These are phyloP conservation scores for Panicum virgatum DNA, from an alignment of 202 grass and related monocot genomes.

Conservation along the genomic window DNA sequence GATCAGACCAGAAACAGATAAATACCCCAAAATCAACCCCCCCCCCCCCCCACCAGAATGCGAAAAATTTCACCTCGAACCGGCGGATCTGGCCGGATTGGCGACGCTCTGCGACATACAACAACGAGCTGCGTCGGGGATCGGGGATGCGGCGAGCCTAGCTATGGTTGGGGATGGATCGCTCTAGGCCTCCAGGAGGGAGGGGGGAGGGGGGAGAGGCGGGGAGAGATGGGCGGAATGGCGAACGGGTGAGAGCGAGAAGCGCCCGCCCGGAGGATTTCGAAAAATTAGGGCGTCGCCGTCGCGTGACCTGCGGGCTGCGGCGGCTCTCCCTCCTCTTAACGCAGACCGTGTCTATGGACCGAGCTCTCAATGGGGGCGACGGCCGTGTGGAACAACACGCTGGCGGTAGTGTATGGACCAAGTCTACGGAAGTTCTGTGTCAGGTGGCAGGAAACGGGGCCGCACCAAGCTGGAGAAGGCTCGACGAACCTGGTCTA, in stretches of 20 bases:
- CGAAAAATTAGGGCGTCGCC: conserved; percentile 51
- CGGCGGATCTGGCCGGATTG: conserved; percentile 19
- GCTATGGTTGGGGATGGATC: conserved; percentile 39
- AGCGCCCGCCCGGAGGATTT: conserved; percentile 50
- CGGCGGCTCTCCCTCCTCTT: neutral
- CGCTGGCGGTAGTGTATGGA: neutral
- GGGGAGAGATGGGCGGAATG: conserved; percentile 14
- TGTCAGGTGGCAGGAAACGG: neutral
- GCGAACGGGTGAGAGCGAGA: conserved; percentile 38
- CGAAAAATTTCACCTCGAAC: conserved; percentile 8
- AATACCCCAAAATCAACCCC: conserved; percentile 8
- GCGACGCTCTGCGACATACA: conserved; percentile 1
- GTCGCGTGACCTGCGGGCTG: conserved; percentile 26
- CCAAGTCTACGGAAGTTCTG: neutral
- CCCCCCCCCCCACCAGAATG: no score
- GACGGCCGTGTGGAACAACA: no score
- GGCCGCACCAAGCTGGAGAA: neutral
- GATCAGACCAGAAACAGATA: conserved; percentile 7
- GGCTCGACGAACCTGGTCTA: neutral
- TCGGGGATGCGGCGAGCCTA: neutral
- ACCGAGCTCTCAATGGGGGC: neutral
- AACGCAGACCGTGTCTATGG: neutral
- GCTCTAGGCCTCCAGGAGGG: neutral
- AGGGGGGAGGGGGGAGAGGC: neutral
- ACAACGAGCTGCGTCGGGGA: neutral